These are phyloP conservation scores for Trichoderma oligosporum DNA, from an alignment of 2,329 filamentous ascomycete genomes.

Conservation along the genomic window DNA sequence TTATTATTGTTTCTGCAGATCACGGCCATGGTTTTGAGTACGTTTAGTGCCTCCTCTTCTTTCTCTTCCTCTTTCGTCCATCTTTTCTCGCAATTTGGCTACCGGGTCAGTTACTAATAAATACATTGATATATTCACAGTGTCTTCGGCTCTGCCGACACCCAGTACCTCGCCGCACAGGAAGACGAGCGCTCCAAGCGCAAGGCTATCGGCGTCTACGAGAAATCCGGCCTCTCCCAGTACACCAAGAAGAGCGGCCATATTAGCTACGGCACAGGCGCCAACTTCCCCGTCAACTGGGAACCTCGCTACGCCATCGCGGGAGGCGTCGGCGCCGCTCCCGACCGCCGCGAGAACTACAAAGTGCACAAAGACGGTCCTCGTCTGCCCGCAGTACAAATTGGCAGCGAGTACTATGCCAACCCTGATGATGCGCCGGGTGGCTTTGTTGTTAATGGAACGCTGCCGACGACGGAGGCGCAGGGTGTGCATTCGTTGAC, in stretches of 20 bases:
- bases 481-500: conserved; percentile 75
- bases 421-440: conserved; percentile 62
- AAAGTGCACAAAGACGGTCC: conserved; percentile 64
- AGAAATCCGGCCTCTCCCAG: conserved; percentile 68
- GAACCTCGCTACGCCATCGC: conserved; percentile 79
- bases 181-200: conserved; percentile 68
- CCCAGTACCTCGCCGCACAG: conserved; percentile 67
- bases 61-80: conserved; percentile 1
- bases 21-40: conserved; percentile 83
- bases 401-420: conserved; percentile 57
- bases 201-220: conserved; percentile 68
- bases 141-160: conserved; percentile 78
- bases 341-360: conserved; percentile 75
- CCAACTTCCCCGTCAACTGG: conserved; percentile 80
- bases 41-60: conserved; percentile 19
- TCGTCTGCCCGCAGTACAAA: conserved; percentile 55
- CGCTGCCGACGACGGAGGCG: conserved; percentile 57
- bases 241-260: conserved; percentile 60
- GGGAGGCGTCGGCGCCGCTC: conserved; percentile 65
- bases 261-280: conserved; percentile 67
- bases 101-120: conserved; percentile 6
- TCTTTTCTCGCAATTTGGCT: background rate
- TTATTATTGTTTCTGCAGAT: conserved; percentile 79
- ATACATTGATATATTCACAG: conserved; percentile 23
- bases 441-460: conserved; percentile 74